Percentiles rank a stretch among this genome's conserved stretches.
phyloP scores from a whole-genome alignment of 495 filamentous ascomycete genomes.

The Aspergillus saccharolyticus region DNA sequence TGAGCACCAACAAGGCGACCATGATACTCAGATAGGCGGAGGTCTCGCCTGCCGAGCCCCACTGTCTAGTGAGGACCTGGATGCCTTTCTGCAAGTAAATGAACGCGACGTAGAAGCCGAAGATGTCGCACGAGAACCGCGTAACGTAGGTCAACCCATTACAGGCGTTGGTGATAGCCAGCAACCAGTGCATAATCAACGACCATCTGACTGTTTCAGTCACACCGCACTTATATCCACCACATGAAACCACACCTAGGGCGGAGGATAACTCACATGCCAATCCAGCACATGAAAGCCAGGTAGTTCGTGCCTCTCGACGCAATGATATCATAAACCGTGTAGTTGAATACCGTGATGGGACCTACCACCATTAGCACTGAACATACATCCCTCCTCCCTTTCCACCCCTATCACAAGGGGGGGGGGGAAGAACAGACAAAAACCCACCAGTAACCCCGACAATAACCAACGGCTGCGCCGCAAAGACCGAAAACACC shows the following conservation, averaged over 20 bases:
- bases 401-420: not conserved
- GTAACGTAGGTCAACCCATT: conserved; percentile 78
- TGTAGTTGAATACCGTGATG: conserved; percentile 85
- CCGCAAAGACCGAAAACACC: conserved; percentile 69
- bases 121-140: conserved; percentile 80
- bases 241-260: not conserved
- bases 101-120: conserved; percentile 83
- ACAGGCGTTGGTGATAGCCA: conserved; percentile 75
- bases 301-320: conserved; percentile 68
- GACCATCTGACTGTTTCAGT: conserved; percentile 56
- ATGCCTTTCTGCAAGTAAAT: conserved; percentile 84
- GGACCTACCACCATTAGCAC: conserved; percentile 46
- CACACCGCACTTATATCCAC: not conserved
- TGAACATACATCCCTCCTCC: not conserved
- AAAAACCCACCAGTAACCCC: conserved; percentile 66
- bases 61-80: conserved; percentile 67
- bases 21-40: conserved; percentile 71
- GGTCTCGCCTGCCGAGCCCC: conserved; percentile 47
- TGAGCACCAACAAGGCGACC: conserved; percentile 68
- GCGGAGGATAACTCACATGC: conserved; percentile 53
- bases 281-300: conserved; percentile 82
- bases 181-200: conserved; percentile 70
- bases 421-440: conserved; percentile 28
- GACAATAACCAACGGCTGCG: conserved; percentile 81
- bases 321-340: conserved; percentile 75